These are phyloP conservation scores for Leptographium radiaticola DNA, from an alignment of 2,329 filamentous ascomycete species.

Conservation along the genomic window DNA sequence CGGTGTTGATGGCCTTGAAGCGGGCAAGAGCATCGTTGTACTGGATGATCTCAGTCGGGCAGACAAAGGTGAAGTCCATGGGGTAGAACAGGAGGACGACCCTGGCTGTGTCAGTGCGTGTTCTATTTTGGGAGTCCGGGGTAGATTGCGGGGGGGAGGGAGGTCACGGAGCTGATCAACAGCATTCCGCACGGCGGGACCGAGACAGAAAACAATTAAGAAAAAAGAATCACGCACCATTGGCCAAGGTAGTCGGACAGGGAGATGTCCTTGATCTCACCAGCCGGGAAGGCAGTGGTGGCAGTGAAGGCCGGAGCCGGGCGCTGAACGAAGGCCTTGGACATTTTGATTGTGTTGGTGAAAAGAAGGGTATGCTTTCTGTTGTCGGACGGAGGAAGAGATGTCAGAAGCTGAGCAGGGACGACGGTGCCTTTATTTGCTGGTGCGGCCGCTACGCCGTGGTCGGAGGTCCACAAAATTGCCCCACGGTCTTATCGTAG, in stretches of 20 bases:
- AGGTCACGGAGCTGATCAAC: too few relatives aligned
- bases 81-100: constrained; percentile 54
- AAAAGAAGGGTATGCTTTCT: neutral
- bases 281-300: constrained; percentile 33
- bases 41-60: constrained; percentile 52
- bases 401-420: neutral
- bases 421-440: neutral
- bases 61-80: constrained; percentile 57
- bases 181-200: neutral
- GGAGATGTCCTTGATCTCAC: constrained; percentile 33
- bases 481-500: neutral
- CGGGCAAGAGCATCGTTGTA: constrained; percentile 48
- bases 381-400: neutral
- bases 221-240: constrained; percentile 23
- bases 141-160: neutral
- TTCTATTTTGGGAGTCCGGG: neutral
- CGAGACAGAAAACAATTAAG: neutral
- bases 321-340: constrained; percentile 32
- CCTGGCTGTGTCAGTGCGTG: constrained; percentile 21
- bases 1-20: constrained; percentile 44
- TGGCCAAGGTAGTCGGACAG: constrained; percentile 32
- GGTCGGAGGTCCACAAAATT: neutral
- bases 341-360: constrained; percentile 19
- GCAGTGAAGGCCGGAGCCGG: constrained; percentile 36
- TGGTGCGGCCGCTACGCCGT: neutral